A percentile compares a stretch with the other conserved stretches of the same genome.
phyloP scores from a whole-genome alignment of 352 stramenopile genomes.

The Thalassiosira exigua region DNA sequence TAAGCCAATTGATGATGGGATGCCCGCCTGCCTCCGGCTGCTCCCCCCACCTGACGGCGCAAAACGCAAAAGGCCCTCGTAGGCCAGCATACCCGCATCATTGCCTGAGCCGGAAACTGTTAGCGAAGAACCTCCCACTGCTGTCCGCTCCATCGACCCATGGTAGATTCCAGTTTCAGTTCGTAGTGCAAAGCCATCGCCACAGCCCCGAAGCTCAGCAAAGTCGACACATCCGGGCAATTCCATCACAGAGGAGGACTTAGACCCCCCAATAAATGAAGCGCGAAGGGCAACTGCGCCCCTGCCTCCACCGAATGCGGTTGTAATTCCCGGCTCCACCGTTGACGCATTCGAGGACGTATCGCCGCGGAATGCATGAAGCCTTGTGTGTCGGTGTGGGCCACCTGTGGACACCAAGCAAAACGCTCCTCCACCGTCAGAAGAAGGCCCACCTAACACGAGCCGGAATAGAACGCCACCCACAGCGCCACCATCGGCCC shows the following conservation, averaged over 20 bases:
- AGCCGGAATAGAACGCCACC: conserved; percentile 77
- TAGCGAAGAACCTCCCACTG: conserved; percentile 15
- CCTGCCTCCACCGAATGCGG: too few relatives aligned
- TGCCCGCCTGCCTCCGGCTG: neutral
- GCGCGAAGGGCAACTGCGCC: conserved; percentile 34
- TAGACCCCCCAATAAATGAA: conserved; percentile 38
- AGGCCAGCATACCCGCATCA: conserved; percentile 79
- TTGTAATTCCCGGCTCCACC: too few relatives aligned
- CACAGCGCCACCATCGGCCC: conserved; percentile 53
- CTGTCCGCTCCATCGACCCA: conserved; percentile 74
- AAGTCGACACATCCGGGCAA: conserved; percentile 77
- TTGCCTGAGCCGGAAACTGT: conserved; percentile 17
- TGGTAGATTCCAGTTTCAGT: conserved; percentile 82
- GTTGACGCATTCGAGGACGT: too few relatives aligned
- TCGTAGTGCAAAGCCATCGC: conserved; percentile 72
- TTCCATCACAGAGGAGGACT: conserved; percentile 73
- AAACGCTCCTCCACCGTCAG: conserved; percentile 55
- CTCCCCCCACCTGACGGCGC: neutral
- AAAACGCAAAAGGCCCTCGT: conserved; percentile 37
- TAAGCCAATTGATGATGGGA: conserved; percentile 72
- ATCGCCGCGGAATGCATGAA: conserved; percentile 72
- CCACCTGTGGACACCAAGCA: conserved; percentile 77
- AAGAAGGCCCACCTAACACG: conserved; percentile 27
- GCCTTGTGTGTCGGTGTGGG: conserved; percentile 69
- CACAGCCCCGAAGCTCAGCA: conserved; percentile 72